Base-by-base conservation (phyloP, 2,329 filamentous ascomycete genomes). In the Capronia epimyces region DNA sequence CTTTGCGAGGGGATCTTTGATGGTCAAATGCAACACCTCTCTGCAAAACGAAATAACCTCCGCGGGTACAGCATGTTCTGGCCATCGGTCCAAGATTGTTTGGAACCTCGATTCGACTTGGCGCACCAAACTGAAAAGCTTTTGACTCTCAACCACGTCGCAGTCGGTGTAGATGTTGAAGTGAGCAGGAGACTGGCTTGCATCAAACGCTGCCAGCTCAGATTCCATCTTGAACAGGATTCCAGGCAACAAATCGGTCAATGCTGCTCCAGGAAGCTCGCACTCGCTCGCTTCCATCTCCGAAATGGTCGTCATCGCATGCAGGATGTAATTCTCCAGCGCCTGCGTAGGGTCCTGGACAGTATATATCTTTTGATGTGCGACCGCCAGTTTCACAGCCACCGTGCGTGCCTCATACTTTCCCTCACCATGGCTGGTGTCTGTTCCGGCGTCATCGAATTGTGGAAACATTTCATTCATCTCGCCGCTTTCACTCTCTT, bases 101-200 rank as follows among this genome's bases (percentile, higher is more conserved):
- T 76, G 75, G 70, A 97, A 95, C 13, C 86, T 82, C 41, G 72
- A 65, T 63, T 86, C 83, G 40, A 91, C 80, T 44, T 81, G 80
- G 61, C 83, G 77, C 9, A 89, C 75, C 7, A 96, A 71, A 0
- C 67, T 70, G 21, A 93, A 81, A 3, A 96, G 75, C 54, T 82
- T 86, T 53, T 85, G 83, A 8, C 83, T 82, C 69, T 97, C 88
- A 1, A 73, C 67, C 10, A 91, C 71, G 62, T 97, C 94, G 2
- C 84, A 67, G 62, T 95, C 84, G 0, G 80, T 83, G 67, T 98
- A 98, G 67, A 98, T 96, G 69, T 95, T 95, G 72, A 91, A 94
- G 20, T 72, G 70, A 69, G 4, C 68, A 59, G 1, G 57, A 60
- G 2, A 65, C 37, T 22, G 46, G 41, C n/a, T 59, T 65, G 41